Base-by-base conservation (phyloP, 192 early-diverging fungal genomes). In the Lunasporangiospora selenospora region DNA sequence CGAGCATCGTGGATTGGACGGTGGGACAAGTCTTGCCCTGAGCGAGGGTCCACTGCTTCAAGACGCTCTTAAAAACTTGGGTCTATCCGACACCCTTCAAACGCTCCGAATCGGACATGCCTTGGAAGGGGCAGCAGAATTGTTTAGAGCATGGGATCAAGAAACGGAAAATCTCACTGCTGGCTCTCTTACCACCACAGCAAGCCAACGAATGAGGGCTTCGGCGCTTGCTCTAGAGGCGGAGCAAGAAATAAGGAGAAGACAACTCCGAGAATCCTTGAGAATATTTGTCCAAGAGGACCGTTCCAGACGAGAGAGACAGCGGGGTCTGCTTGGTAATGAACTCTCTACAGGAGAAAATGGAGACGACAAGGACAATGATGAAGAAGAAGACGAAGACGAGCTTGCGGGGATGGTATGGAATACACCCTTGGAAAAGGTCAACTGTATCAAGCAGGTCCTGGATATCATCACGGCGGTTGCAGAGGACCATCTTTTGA, bases 361-460 rank as follows among this genome's bases (percentile, higher is more conserved):
- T 11, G 30, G 48, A 18, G 19, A 1, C 46, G 13, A 45, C 24
- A 18, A 60, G 21, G 43, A 48, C 24, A 55, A 65, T 3, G 59
- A 57, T 2, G 60, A 57, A 0, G 67, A 73, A 10, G 64, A 54
- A 1, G 53, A 57, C 3, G 42, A 58, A 2, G 63, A 75, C 24
- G n/a, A 21, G 24, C 47, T 18, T 16, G 51, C 18, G 52, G 62
- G 32, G 3, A 56, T 49, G 4, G 42, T 63, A 4, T 62, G 65
- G 62, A 73, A 73, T 24, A 85, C 83, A 0, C 81, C 83, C 4
- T 36, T 85, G 42, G 83, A 85, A 37, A 85, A 85, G 45, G 43
- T 79, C 1, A 27, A 36, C 26, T 79, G 79, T 33, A 67, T 79
- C 26, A 80, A 79, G 52, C 45, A 54, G n/a, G 79, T 77, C 3